Base-by-base conservation (phyloP, 495 filamentous ascomycete genomes). In the Stereocaulon alpinum region DNA sequence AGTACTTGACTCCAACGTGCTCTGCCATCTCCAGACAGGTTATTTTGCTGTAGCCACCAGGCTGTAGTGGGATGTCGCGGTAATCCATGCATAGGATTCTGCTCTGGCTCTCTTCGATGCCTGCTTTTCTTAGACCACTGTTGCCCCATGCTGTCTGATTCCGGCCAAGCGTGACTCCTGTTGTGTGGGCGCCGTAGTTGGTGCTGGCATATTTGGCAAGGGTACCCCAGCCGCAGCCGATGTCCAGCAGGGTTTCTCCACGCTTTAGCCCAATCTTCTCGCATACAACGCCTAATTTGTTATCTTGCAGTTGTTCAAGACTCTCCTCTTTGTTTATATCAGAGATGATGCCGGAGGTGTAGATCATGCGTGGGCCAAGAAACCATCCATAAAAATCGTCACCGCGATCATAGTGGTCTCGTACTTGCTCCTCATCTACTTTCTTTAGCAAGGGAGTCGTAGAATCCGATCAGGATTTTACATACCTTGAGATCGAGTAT, bases 11-110 rank as follows among this genome's bases (percentile, higher is more conserved):
- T 66, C 84, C 84, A 55, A 87, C 84, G 65, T 87, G 84, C 69
- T 87, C 84, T n/a, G 83, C 84, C 84, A 87, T 87, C 69, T 87
- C 84, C n/a, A 87, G 74, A 66, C 84, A 87, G 52, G 84, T 87
- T 67, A 87, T 86, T 69, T 85, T 84, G 67, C 82, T 78, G 70
- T 83, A 87, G 10, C 79, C 76, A 54, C 82, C 81, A 20, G 77
- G 65, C 11, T 80, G 76, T n/a, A 78, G 72, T 34, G 80, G 75
- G 66, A 85, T 79, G 67, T 87, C 84, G 60, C 84, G 83, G 74
- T 87, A 87, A 71, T 87, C 84, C 71, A 77, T 75, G 71, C 84
- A 87, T 41, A 82, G 66, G 61, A 87, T 83, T n/a, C 71, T 73
- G 70, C 79, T 83, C 68, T 87, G 84, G 44, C 71, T 70, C 55